Evolutionary conservation across 1,284 basidiomycete species (phyloP).

Genomic region (Ustilago cynodontis): DNA sequence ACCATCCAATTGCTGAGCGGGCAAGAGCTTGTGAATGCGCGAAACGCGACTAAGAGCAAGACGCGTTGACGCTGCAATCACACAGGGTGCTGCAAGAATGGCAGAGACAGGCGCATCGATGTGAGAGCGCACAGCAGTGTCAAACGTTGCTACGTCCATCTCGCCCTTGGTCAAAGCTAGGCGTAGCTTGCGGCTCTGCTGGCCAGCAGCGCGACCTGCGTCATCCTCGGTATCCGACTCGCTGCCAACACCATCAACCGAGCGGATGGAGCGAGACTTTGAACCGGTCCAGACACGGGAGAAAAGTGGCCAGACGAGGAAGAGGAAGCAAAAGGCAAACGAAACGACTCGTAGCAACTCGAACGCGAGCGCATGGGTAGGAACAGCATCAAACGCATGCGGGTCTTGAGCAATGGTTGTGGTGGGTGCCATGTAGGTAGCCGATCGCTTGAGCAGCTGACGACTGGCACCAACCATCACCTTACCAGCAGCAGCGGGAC

Average conservation of each 20-base stretch:
- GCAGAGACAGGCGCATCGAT: conserved; percentile 27
- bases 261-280: conserved; percentile 9
- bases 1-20: conserved; percentile 12
- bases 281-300: conserved; percentile 22
- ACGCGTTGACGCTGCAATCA: conserved; percentile 16
- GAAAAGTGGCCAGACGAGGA: conserved; percentile 53
- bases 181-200: conserved; percentile 31
- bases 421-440: conserved; percentile 32
- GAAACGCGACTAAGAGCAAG: conserved; percentile 23
- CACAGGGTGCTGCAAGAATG: conserved; percentile 18
- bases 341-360: conserved; percentile 57
- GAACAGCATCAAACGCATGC: conserved; percentile 57
- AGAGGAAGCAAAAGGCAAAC: conserved; percentile 48
- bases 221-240: neutral
- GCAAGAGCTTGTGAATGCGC: conserved; percentile 15
- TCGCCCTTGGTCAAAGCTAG: conserved; percentile 28
- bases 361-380: conserved; percentile 54
- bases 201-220: neutral
- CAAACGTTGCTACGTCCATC: conserved; percentile 29
- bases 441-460: conserved; percentile 65
- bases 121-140: conserved; percentile 19
- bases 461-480: conserved; percentile 61
- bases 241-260: neutral
- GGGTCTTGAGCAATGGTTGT: conserved; percentile 18
- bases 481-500: conserved; percentile 39